Conservation (phyloP, 345 rosid genomes). For the Bruguiera sexangula region DNA sequence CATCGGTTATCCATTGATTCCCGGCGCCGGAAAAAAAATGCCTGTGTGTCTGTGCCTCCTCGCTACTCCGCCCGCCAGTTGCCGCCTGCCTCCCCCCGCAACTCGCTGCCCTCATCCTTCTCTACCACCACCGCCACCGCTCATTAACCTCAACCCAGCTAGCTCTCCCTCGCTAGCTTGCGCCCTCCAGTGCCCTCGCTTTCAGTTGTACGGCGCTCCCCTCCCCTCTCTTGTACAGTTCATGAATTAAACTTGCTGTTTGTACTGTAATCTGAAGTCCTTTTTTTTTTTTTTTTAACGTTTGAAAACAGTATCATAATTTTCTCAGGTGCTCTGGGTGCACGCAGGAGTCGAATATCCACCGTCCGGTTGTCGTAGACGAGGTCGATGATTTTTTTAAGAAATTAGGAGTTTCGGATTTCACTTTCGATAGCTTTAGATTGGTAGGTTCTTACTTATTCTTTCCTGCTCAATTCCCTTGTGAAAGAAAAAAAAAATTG, state of each 20-base stretch:
- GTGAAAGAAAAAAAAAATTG: no score
- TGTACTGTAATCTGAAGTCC: not conserved
- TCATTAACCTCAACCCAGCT: not conserved
- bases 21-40: not conserved
- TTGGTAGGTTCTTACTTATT: slow-evolving; percentile 37
- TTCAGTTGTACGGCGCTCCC: slow-evolving; percentile 49
- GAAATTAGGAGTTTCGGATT: slow-evolving; percentile 62
- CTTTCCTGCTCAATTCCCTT: not conserved
- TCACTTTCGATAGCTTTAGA: slow-evolving; percentile 79
- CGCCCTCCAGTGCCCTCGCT: slow-evolving; percentile 80
- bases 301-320: no score
- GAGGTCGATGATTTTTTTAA: slow-evolving; percentile 72
- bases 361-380: slow-evolving; percentile 63
- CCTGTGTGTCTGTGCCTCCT: not conserved
- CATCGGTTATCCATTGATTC: no score
- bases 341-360: slow-evolving; percentile 77
- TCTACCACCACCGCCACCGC: slow-evolving; percentile 19
- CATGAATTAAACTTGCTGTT: no score
- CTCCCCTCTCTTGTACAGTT: not conserved
- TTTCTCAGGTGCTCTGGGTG: slow-evolving; percentile 84
- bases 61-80: not conserved
- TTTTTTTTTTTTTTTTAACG: no score
- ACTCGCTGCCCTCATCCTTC: slow-evolving; percentile 10
- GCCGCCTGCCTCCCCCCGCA: not conserved
- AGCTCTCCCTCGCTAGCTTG: slow-evolving; percentile 39